phyloP scores from a whole-genome alignment of 352 stramenopile genomes.

The Ophiocytium majus region DNA sequence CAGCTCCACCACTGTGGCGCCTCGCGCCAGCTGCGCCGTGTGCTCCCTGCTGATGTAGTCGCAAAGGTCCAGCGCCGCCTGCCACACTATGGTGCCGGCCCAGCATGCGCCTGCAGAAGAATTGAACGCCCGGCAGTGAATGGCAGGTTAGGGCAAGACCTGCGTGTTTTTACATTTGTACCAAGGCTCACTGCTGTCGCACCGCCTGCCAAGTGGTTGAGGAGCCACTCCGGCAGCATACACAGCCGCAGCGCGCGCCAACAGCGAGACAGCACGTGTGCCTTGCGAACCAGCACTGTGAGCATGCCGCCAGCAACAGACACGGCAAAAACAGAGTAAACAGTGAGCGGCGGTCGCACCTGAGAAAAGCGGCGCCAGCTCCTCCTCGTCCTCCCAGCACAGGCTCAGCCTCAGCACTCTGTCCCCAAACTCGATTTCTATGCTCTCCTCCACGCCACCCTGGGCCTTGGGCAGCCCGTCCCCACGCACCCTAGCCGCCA shows the following conservation, averaged over 20 bases:
- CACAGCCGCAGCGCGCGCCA: not conserved
- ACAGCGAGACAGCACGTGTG: not conserved
- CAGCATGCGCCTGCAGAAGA: conserved; percentile 19
- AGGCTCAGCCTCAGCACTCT: conserved; percentile 32
- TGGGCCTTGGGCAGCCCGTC: not conserved
- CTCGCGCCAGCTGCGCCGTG: conserved; percentile 14
- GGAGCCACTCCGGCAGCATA: not conserved
- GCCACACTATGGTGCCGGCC: conserved; percentile 51
- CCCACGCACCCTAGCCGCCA: not conserved
- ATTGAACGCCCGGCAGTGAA: not conserved
- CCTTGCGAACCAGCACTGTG: not conserved
- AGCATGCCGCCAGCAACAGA: not conserved
- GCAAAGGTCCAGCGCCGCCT: conserved; percentile 45
- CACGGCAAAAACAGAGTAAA: conserved; percentile 16
- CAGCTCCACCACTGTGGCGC: conserved; percentile 49
- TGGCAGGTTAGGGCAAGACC: not conserved
- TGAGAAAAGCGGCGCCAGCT: conserved; percentile 50
- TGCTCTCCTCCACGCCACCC: conserved; percentile 8
- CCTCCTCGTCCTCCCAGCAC: conserved; percentile 42
- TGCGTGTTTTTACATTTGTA: not conserved
- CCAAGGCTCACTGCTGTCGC: no score
- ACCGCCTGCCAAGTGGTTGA: not conserved
- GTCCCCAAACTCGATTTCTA: conserved; percentile 45
- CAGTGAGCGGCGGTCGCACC: no score
- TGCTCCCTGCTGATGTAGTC: conserved; percentile 53